A percentile compares a stretch with the other conserved stretches of the same genome.
These are phyloP conservation scores for Samsoniella hepiali DNA, from an alignment of 2,329 filamentous ascomycete genomes.

Conservation along the genomic window DNA sequence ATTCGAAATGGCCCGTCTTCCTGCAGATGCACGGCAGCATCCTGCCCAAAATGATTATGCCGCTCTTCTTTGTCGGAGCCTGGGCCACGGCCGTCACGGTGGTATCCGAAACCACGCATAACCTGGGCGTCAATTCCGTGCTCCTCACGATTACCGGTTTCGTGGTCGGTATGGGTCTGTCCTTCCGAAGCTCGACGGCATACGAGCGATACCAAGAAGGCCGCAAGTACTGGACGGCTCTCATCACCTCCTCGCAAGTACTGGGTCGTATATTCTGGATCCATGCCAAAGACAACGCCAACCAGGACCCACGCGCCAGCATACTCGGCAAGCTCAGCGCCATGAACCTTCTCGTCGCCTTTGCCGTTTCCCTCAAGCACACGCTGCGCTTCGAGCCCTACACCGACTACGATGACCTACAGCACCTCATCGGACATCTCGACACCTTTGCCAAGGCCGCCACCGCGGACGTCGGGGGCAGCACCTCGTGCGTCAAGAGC, in stretches of 20 bases:
- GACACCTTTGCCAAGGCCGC: slow-evolving; percentile 68
- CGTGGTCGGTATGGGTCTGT: slow-evolving; percentile 74
- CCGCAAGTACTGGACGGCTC: slow-evolving; percentile 59
- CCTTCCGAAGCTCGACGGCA: slow-evolving; percentile 72
- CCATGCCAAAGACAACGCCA: slow-evolving; percentile 59
- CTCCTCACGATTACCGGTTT: slow-evolving; percentile 73
- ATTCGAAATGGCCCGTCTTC: slow-evolving; percentile 75
- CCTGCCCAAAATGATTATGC: slow-evolving; percentile 69
- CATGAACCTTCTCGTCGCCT: slow-evolving; percentile 75
- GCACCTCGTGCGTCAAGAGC: slow-evolving; percentile 31
- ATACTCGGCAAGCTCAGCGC: slow-evolving; percentile 69
- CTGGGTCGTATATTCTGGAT: slow-evolving; percentile 82
- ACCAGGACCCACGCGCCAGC: slow-evolving; percentile 56
- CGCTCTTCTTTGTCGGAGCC: slow-evolving; percentile 56
- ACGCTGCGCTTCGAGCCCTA: slow-evolving; percentile 81
- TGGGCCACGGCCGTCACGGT: slow-evolving; percentile 67
- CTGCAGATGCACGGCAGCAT: slow-evolving; percentile 74
- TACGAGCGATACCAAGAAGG: slow-evolving; percentile 71
- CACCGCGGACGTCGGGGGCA: slow-evolving; percentile 36
- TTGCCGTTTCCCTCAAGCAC: slow-evolving; percentile 75
- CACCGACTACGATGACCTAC: slow-evolving; percentile 70
- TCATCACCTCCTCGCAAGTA: slow-evolving; percentile 60
- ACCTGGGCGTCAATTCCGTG: slow-evolving; percentile 34
- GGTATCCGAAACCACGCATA: slow-evolving; percentile 46
- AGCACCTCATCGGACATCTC: slow-evolving; percentile 66